Conservation (phyloP, 176 grass and related monocot genomes). For the Sorghum bicolor region DNA sequence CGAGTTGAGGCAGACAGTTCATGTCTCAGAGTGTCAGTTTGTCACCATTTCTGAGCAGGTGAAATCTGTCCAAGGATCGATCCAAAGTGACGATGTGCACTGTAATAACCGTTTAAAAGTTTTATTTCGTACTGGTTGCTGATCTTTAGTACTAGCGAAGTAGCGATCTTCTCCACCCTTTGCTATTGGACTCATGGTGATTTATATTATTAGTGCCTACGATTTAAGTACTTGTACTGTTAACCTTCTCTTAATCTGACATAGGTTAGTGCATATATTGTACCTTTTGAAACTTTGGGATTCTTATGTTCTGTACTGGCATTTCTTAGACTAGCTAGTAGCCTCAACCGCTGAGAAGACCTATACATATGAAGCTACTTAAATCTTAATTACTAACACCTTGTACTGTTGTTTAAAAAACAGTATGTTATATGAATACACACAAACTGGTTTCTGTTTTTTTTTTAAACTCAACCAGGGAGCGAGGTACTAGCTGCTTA, state of each 20-base stretch:
- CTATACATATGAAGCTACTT: no score
- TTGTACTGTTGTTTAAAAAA: no score
- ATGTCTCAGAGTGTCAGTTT: neutral
- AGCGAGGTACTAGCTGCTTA: no score
- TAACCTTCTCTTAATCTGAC: constrained; percentile 24
- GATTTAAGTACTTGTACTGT: constrained; percentile 1
- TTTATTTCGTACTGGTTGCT: constrained; percentile 15
- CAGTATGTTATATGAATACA: no score
- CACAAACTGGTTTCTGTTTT: no score
- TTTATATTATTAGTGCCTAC: neutral
- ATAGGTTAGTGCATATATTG: neutral
- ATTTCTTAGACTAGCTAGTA: neutral
- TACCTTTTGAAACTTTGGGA: constrained; percentile 21
- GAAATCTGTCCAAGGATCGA: neutral
- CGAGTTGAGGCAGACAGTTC: neutral
- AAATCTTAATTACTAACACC: no score
- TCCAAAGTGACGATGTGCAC: neutral
- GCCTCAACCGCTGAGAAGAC: constrained; percentile 4
- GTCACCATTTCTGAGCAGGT: neutral
- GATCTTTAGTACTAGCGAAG: neutral
- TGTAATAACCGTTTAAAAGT: neutral
- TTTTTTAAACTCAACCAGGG: no score
- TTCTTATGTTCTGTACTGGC: neutral
- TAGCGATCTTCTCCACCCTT: neutral
- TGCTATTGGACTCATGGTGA: neutral